Conservation (phyloP, 352 stramenopile genomes). For the Peronospora destructor region DNA sequence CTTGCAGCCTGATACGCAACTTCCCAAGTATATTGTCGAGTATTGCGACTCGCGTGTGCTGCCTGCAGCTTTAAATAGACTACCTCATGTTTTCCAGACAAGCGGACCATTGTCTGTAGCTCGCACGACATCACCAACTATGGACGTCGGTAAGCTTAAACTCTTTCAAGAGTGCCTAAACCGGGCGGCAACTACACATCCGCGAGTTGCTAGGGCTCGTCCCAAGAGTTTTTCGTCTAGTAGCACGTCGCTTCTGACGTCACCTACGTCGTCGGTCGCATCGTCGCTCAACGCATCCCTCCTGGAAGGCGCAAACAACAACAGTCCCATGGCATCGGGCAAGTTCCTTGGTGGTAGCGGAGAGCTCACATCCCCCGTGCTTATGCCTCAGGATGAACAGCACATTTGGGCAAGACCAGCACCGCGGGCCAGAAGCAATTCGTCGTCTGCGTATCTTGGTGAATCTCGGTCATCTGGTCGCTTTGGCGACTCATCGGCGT, state of each 20-base stretch:
- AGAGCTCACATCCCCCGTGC: conserved; percentile 23
- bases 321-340: conserved; percentile 24
- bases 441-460: conserved; percentile 37
- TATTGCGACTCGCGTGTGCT: conserved; percentile 67
- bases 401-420: conserved; percentile 25
- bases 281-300: conserved; percentile 57
- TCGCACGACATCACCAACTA: conserved; percentile 43
- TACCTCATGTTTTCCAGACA: conserved; percentile 29
- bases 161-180: conserved; percentile 52
- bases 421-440: conserved; percentile 34
- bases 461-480: conserved; percentile 20
- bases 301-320: conserved; percentile 31
- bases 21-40: conserved; percentile 59
- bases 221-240: conserved; percentile 63
- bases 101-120: conserved; percentile 37
- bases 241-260: conserved; percentile 54
- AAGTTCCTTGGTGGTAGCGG: conserved; percentile 19
- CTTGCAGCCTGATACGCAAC: conserved; percentile 41
- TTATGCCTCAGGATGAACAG: conserved; percentile 32
- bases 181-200: conserved; percentile 7
- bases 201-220: conserved; percentile 17
- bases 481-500: conserved; percentile 21
- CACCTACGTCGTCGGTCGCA: conserved; percentile 57
- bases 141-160: conserved; percentile 60
- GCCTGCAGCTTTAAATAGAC: conserved; percentile 29